Base-by-base conservation (phyloP, 257 asterid species). In the Datura wrightii region DNA sequence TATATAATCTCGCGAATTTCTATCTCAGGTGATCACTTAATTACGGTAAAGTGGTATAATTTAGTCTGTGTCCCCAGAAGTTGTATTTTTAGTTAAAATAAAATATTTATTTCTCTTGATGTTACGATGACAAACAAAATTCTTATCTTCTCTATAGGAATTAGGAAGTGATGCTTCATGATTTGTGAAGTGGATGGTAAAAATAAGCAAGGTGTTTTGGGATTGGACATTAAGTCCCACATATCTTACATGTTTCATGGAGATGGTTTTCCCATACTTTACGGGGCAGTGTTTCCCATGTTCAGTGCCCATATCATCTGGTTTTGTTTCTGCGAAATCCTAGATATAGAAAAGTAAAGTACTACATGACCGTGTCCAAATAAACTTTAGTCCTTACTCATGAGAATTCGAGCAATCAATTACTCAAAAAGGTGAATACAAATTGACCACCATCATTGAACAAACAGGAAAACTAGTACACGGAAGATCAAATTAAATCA, bases 251-350 rank as follows among this genome's bases (percentile, higher is more conserved):
- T 76, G 52, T 83, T 86, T 82, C 78, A 84, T 79, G 83, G 52
- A 83, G 87, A 60, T 85, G 84, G 65, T 91, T 92, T 89, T 90
- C 88, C 98, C 98, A 93, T 90, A 89, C 89, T 92, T 94, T 91
- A 89, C 90, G 98, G 97, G 91, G 89, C 88, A 84, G 87, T 94
- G 97, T 93, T 90, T 93, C 97, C 97, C 93, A 89, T 89, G 91
- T 88, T 87, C 87, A 85, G 80, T 88, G 89, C 90, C 92, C 86
- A 89, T 37, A 36, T 67, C 79, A 85, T 85, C 81, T 84, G 52
- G 62, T 59, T 83, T 79, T 87, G 80, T 66, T 71, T 81, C 83
- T 85, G 87, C 85, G 19, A 87, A 79, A 79, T 84, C 89, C 86
- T 84, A 84, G 55, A 63, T 63, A 63, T 63, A 52, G 58, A 72